phyloP scores from a whole-genome alignment of 176 grass and related monocot genomes.

The Alopecurus myosuroides region DNA sequence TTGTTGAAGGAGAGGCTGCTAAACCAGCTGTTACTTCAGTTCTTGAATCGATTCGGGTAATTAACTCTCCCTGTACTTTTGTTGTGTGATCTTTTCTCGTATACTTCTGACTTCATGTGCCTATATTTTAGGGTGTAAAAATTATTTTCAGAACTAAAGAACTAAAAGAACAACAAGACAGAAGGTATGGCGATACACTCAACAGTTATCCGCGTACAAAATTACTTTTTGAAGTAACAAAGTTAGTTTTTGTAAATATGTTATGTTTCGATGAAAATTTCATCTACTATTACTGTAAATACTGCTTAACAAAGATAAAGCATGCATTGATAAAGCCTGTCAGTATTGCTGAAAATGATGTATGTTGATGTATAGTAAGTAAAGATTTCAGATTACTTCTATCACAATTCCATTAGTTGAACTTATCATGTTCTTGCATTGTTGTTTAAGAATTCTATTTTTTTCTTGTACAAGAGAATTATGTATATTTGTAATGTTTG shows the following conservation, averaged over 20 bases:
- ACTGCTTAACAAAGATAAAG: not conserved
- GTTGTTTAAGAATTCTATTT: slow-evolving; percentile 4
- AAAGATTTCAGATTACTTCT: not conserved
- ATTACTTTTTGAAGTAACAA: not conserved
- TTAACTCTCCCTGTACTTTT: not conserved
- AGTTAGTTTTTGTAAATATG: not conserved
- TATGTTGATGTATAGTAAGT: not conserved
- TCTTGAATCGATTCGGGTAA: slow-evolving; percentile 90
- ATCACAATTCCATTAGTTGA: not conserved
- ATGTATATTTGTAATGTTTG: not conserved
- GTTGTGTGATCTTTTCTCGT: not conserved
- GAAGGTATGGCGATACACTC: slow-evolving; percentile 43
- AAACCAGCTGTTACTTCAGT: slow-evolving; percentile 81
- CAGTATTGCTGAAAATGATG: not conserved
- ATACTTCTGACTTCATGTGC: slow-evolving; percentile 14
- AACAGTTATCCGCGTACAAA: not conserved
- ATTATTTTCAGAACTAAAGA: slow-evolving; percentile 94
- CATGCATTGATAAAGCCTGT: not conserved
- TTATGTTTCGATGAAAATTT: not conserved
- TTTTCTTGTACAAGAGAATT: not conserved
- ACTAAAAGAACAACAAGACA: slow-evolving; percentile 87
- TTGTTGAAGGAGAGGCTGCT: slow-evolving; percentile 95
- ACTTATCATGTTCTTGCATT: not conserved
- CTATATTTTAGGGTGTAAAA: slow-evolving; percentile 73
- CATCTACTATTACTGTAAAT: not conserved